phyloP scores from a whole-genome alignment of 352 stramenopile species.

The Phytopythium sindhum region DNA sequence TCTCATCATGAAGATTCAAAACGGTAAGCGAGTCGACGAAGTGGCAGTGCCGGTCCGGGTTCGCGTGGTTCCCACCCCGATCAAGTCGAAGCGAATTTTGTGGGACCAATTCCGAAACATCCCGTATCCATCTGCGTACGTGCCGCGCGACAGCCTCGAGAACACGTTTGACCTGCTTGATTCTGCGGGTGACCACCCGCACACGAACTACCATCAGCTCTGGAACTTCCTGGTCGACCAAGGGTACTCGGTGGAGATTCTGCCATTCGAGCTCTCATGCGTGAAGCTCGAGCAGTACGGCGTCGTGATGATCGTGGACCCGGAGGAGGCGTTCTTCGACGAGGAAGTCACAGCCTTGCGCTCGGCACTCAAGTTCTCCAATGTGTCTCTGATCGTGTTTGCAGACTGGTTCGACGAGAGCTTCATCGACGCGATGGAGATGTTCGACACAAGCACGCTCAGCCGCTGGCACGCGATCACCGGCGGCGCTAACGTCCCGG shows the following conservation, averaged over 20 bases:
- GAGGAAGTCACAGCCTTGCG: constrained; percentile 60
- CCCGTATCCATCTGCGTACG: constrained; percentile 79
- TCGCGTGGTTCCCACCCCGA: constrained; percentile 45
- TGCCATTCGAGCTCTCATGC: constrained; percentile 77
- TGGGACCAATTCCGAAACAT: constrained; percentile 91
- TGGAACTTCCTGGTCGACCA: constrained; percentile 66
- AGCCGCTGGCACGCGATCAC: constrained; percentile 79
- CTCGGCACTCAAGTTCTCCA: constrained; percentile 58
- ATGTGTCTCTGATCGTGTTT: constrained; percentile 72
- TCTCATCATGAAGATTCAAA: constrained; percentile 45
- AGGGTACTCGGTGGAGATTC: constrained; percentile 79
- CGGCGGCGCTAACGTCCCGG: constrained; percentile 72
- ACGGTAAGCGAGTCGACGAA: constrained; percentile 32
- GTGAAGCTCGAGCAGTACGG: constrained; percentile 69
- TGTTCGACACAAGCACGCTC: constrained; percentile 84
- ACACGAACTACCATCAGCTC: constrained; percentile 86
- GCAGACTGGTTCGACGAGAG: constrained; percentile 77
- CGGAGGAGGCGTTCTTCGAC: constrained; percentile 75
- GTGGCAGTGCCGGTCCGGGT: constrained; percentile 45
- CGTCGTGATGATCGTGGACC: constrained; percentile 74
- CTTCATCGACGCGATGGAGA: constrained; percentile 52
- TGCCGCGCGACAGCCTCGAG: constrained; percentile 75
- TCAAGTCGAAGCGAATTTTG: constrained; percentile 50
- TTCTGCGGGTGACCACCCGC: constrained; percentile 69
- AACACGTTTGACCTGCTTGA: constrained; percentile 65